phyloP scores from a whole-genome alignment of 164 flowering plant species.

The Warburgia ugandensis region DNA sequence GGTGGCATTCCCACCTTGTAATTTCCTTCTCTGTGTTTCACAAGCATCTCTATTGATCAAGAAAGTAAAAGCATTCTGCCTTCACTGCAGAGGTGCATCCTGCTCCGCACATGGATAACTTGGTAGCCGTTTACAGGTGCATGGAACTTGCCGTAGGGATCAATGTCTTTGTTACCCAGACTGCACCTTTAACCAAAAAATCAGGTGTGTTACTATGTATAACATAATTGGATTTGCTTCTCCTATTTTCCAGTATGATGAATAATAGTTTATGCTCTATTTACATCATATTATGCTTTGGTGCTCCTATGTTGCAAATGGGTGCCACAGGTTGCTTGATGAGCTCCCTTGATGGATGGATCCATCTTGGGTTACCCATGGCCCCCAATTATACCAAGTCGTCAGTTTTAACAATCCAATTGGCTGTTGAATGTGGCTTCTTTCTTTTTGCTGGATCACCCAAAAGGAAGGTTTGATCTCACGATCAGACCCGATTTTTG shows the following conservation, averaged over 20 bases:
- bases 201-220: constrained; percentile 30
- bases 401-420: too few relatives aligned
- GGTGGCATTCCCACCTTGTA: not conserved
- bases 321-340: too few relatives aligned
- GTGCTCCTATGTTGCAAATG: too few relatives aligned
- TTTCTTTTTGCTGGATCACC: too few relatives aligned
- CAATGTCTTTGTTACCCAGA: constrained; percentile 63
- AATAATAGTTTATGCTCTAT: not conserved
- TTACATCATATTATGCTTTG: too few relatives aligned
- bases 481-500: too few relatives aligned
- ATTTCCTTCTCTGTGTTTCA: too few relatives aligned
- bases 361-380: too few relatives aligned
- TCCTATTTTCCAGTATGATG: not conserved
- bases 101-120: constrained; percentile 93
- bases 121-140: constrained; percentile 84
- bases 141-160: constrained; percentile 89
- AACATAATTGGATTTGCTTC: not conserved
- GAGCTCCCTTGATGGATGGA: too few relatives aligned
- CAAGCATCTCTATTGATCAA: not conserved
- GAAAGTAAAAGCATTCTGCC: not conserved
- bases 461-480: too few relatives aligned
- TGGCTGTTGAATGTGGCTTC: too few relatives aligned
- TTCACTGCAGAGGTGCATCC: constrained; percentile 67
- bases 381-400: too few relatives aligned
- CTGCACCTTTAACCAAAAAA: constrained; percentile 23